These are phyloP conservation scores for Insectozyma bohioensis DNA, from an alignment of 1,139 yeast genomes.

Conservation along the genomic window DNA sequence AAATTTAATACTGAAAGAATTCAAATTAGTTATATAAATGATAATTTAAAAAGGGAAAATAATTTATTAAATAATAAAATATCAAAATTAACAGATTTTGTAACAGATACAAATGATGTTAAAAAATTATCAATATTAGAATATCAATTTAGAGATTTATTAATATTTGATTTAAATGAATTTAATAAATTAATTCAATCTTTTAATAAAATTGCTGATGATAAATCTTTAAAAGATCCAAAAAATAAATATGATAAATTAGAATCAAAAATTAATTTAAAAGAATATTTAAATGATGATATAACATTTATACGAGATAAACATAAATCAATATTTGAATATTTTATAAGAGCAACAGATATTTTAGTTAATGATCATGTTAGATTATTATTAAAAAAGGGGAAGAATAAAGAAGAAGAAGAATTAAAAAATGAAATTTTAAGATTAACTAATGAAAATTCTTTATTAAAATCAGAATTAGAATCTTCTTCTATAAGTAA, in stretches of 20 bases:
- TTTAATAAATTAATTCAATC: constrained; percentile 45
- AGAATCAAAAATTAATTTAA: constrained; percentile 18
- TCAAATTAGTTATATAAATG: constrained; percentile 41
- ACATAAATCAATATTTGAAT: constrained; percentile 55
- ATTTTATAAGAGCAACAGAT: constrained; percentile 58
- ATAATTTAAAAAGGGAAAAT: constrained; percentile 39
- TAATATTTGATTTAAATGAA: constrained; percentile 37
- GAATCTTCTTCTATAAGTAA: constrained; percentile 32
- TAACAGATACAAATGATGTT: constrained; percentile 20
- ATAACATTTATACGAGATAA: constrained; percentile 40
- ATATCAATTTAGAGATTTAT: constrained; percentile 38
- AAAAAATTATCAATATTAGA: constrained; percentile 27
- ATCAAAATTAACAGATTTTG: constrained; percentile 8
- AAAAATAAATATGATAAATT: constrained; percentile 48
- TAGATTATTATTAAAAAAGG: constrained; percentile 33
- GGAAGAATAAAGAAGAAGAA: constrained; percentile 36
- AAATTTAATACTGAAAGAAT: constrained; percentile 50
- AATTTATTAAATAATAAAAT: constrained; percentile 20
- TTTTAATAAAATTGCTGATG: constrained; percentile 58
- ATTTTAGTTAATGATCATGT: constrained; percentile 59
- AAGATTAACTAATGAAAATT: constrained; percentile 10
- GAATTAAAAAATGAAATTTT: constrained; percentile 21
- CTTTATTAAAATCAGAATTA: constrained; percentile 1
- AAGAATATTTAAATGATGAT: constrained; percentile 18
- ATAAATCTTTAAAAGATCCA: constrained; percentile 57